Base-by-base conservation (phyloP, 83 land plant genomes). In the Picea abies region DNA sequence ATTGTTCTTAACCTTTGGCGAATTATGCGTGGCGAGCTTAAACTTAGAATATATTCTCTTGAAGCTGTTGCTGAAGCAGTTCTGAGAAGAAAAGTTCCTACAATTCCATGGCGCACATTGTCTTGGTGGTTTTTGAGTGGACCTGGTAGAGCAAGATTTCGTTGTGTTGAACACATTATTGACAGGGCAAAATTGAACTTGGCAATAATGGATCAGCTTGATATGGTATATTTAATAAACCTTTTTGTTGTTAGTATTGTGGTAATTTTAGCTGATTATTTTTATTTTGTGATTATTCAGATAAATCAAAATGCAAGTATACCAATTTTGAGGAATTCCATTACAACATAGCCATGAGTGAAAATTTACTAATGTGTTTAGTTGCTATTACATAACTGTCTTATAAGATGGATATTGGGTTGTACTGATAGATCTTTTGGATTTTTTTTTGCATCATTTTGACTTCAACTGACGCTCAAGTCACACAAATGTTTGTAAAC, bases 21-120 rank as follows among this genome's bases (percentile, higher is more conserved):
- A 58, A 84, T 97, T 7, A 92, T 97, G 94, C 92, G 98, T 35
- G 83, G 89, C 63, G 99, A 97, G 86, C 79, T 97, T 41, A 97
- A 96, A 69, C 93, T 97, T 66, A 91, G 88, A 80, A 88, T 95
- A 80, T 96, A 97, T 73, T 86, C 96, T 41, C 70, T 93, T 86
- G 99, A 97, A 85, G 95, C 98, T 81, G 99, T 96, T 11, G 89
- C 92, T 56, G 99, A 97, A 84, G 94, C 90, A 82, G 99, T 96
- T 62, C 81, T 97, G 75, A 91, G 90, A 83, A 82, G 89, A 69
- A 94, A 92, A 84, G 80, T 96, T 23, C 97, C 99, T 37, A 87
- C n/a, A 17, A 87, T 95, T 39, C 88, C 87, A 70, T 84, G 80
- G 82, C 89, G 80, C 70, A 88, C 93, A 65, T 81, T 97, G 69